Base-by-base conservation (phyloP, 148 eudicot species). In the Arctostaphylos glauca region DNA sequence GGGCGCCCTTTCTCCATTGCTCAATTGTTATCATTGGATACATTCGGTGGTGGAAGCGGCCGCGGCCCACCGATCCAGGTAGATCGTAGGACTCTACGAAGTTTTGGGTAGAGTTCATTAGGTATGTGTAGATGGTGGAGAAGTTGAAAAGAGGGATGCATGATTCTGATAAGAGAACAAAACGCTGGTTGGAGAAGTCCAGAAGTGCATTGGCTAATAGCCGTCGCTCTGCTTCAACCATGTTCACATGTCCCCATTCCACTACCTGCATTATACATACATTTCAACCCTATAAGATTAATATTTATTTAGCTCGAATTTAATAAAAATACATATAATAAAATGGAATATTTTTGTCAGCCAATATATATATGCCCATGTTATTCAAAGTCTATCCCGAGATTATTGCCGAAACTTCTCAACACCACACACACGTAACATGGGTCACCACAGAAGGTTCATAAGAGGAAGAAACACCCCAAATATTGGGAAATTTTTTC, bases 141-240 rank as follows among this genome's bases (percentile, higher is more conserved):
- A 92, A 92, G 74, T 92, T 92, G 85, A 86, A 90, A 5, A 92
- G 86, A 13, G 94, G 92, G 74, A 92, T 92, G 86, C 94, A 92
- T 3, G 94, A 81, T 81, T 92, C 94, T 0, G 94, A 92, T 54
- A 92, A 89, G 38, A 92, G 82, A 18, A 87, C 81, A 54, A 92
- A 92, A 15, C 89, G 83, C 77, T 91, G 88, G 77, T 91, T 91
- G 0, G 89, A 88, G 80, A 86, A 77, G 84, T 91, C 91, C 16
- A 90, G 90, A 0, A 90, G 87, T 19, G 94, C 92, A 56, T 91
- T 90, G 7, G 92, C 94, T 74, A 91, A 81, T 72, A 90, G 25
- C 64, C 92, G 85, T 0, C 87, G 77, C 68, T 92, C 94, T 13
- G 94, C 94, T 18, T 90, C 91, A 5, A 90, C 83, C 88, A 92